These are phyloP conservation scores for Populus nigra DNA, from an alignment of 345 rosid species.

Conservation along the genomic window DNA sequence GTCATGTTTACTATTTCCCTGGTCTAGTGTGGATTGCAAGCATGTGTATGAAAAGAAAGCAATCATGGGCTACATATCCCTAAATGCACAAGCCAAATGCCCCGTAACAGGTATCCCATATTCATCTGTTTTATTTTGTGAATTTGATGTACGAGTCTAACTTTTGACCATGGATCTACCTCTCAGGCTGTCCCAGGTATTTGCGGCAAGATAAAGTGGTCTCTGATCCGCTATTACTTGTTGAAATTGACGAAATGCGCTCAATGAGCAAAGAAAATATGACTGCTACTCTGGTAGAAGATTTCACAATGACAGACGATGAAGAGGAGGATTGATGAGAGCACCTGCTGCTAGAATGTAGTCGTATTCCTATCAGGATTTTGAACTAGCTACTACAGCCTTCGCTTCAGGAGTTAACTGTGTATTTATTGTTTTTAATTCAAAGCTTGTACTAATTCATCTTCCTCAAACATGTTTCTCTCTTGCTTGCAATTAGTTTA, in stretches of 20 bases:
- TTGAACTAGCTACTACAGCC: not conserved
- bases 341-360: not conserved
- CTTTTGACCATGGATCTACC: slow-evolving; percentile 1
- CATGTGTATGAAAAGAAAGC: slow-evolving; percentile 71
- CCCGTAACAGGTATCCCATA: slow-evolving; percentile 63
- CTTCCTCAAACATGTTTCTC: not conserved
- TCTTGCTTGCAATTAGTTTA: too few relatives aligned
- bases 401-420: not conserved
- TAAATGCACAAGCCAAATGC: slow-evolving; percentile 41
- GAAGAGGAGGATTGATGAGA: slow-evolving; percentile 10
- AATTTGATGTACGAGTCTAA: not conserved
- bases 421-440: not conserved
- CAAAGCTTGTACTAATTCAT: too few relatives aligned
- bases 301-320: slow-evolving; percentile 51
- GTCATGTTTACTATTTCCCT: not conserved
- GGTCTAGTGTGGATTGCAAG: slow-evolving; percentile 71
- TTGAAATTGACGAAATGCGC: slow-evolving; percentile 76
- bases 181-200: slow-evolving; percentile 65
- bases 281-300: slow-evolving; percentile 56
- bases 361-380: not conserved
- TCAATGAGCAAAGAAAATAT: slow-evolving; percentile 39
- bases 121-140: not conserved
- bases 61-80: slow-evolving; percentile 48
- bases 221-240: slow-evolving; percentile 54
- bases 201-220: slow-evolving; percentile 45